These are phyloP conservation scores for Umbelopsis sp. DNA, from an alignment of 192 early-diverging fungal genomes.

Conservation along the genomic window DNA sequence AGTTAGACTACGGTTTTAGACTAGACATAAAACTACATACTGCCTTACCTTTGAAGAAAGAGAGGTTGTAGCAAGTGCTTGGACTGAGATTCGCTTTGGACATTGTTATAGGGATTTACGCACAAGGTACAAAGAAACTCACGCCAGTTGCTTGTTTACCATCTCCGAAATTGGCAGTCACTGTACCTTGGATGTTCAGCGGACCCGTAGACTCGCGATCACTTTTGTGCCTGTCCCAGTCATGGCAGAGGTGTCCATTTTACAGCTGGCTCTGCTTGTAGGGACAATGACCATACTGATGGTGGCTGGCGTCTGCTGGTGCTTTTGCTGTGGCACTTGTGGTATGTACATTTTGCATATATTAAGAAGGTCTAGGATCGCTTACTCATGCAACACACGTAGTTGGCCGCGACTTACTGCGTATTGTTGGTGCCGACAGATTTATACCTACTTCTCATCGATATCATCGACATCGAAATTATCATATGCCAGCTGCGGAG, in stretches of 20 bases:
- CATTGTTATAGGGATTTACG: slow-evolving; percentile 1
- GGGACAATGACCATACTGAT: slow-evolving; percentile 8
- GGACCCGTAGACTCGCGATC: too few species aligned
- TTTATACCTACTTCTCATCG: slow-evolving; percentile 11
- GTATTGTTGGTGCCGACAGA: background rate
- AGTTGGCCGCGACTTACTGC: slow-evolving; percentile 1
- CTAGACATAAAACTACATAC: background rate
- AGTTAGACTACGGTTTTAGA: too few species aligned
- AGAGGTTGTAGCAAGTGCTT: slow-evolving; percentile 67
- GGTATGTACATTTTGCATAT: background rate
- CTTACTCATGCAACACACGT: background rate
- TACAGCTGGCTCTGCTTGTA: slow-evolving; percentile 1
- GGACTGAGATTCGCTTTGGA: slow-evolving; percentile 46
- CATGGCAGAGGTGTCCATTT: slow-evolving; percentile 9
- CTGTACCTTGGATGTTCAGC: too few species aligned
- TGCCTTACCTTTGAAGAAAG: slow-evolving; percentile 59
- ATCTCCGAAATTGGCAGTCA: too few species aligned
- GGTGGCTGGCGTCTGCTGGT: slow-evolving; percentile 30
- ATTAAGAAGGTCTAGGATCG: background rate
- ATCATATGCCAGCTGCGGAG: background rate
- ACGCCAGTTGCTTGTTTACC: background rate
- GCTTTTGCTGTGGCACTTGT: slow-evolving; percentile 36
- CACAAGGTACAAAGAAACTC: slow-evolving; percentile 2
- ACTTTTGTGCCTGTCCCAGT: background rate
- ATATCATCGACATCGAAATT: background rate